phyloP scores from a whole-genome alignment of 148 eudicot genomes.

The Fagopyrum esculentum region DNA sequence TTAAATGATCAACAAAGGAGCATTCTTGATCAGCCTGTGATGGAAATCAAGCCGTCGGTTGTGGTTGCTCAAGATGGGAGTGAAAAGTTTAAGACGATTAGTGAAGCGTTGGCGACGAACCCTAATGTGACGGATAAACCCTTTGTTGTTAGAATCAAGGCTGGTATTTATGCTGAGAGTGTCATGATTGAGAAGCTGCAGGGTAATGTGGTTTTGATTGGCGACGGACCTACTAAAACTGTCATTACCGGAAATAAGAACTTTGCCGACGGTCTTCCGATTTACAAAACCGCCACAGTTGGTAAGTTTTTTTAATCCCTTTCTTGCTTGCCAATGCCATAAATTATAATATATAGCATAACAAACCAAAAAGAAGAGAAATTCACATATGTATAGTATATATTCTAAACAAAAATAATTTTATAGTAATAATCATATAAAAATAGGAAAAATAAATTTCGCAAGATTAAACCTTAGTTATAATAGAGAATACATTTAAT shows the following conservation, averaged over 20 bases:
- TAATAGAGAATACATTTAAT: too few species aligned
- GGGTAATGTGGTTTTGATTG: conserved; percentile 39
- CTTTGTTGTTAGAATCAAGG: conserved; percentile 43
- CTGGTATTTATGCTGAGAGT: conserved; percentile 42
- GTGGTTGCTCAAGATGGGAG: conserved; percentile 13
- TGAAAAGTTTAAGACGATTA: neutral
- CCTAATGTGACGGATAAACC: neutral
- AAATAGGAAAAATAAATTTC: too few species aligned
- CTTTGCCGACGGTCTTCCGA: conserved; percentile 12
- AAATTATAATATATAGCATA: too few species aligned
- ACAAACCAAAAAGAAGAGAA: too few species aligned
- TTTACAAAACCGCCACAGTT: conserved; percentile 33
- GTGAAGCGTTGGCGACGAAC: neutral
- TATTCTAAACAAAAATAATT: too few species aligned
- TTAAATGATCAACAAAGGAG: conserved; percentile 1
- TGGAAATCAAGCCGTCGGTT: neutral
- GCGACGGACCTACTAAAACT: conserved; percentile 50
- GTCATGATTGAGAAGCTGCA: conserved; percentile 28
- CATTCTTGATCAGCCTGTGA: neutral
- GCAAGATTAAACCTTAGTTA: too few species aligned
- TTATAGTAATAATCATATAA: too few species aligned
- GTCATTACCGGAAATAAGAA: conserved; percentile 36
- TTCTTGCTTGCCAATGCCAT: conserved; percentile 1
- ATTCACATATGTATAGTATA: too few species aligned
- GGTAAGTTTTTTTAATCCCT: conserved; percentile 16